Evolutionary conservation across 148 eudicot species (phyloP).

Genomic region (Agrostemma githago): DNA sequence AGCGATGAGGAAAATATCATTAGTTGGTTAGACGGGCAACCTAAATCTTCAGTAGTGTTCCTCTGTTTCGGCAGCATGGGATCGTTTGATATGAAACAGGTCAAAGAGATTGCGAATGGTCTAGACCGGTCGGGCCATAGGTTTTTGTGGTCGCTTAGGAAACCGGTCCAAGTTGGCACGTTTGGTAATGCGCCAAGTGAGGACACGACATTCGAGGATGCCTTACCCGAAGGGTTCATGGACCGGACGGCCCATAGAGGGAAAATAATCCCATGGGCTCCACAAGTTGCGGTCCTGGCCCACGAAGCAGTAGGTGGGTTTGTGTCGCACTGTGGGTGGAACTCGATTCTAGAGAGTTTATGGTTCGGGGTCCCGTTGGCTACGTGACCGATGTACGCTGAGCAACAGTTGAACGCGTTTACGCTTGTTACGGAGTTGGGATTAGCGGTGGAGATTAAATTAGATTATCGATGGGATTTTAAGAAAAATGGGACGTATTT

Average conservation of each 20-base stretch:
- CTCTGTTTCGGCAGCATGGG: constrained; percentile 62
- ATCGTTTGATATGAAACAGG: constrained; percentile 31
- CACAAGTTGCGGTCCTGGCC: constrained; percentile 12
- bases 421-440: constrained; percentile 18
- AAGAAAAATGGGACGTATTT: background rate
- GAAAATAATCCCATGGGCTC: constrained; percentile 30
- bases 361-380: constrained; percentile 22
- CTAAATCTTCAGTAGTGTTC: constrained; percentile 41
- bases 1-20: constrained; percentile 12
- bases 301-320: constrained; percentile 22
- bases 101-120: constrained; percentile 43
- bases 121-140: constrained; percentile 36
- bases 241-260: constrained; percentile 21
- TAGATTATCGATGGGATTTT: background rate
- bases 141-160: constrained; percentile 39
- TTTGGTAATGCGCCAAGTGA: background rate
- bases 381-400: constrained; percentile 20
- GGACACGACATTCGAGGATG: background rate
- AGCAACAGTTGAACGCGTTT: constrained; percentile 27
- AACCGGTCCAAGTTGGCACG: constrained; percentile 22
- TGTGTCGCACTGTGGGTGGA: constrained; percentile 31
- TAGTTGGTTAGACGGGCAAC: constrained; percentile 48
- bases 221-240: constrained; percentile 28
- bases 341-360: constrained; percentile 9
- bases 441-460: constrained; percentile 12